Evolutionary conservation across 371 early-diverging fungal genomes (phyloP).

Genomic region (Rhizopus microsporus): DNA sequence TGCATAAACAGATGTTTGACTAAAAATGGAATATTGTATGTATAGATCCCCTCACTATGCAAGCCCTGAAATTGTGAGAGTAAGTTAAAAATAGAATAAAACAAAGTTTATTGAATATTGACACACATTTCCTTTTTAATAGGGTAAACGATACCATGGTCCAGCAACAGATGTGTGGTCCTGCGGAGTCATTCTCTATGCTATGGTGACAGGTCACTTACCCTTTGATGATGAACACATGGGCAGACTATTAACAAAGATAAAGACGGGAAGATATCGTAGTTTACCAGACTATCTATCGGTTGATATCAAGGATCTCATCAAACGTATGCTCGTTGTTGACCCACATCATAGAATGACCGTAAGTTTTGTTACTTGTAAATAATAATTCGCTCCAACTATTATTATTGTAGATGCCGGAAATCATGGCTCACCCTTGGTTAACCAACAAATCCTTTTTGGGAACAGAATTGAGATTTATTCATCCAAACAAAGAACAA

Average conservation of each 20-base stretch:
- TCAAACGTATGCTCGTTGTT: constrained; percentile 56
- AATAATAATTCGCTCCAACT: not conserved
- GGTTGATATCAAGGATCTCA: constrained; percentile 60
- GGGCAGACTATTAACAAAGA: constrained; percentile 67
- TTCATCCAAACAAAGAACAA: constrained; percentile 12
- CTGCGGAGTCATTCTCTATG: constrained; percentile 90
- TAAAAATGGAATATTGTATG: not conserved
- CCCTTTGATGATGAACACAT: constrained; percentile 95
- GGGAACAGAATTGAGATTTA: constrained; percentile 35
- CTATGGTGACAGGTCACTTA: constrained; percentile 83
- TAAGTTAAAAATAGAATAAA: constrained; percentile 14
- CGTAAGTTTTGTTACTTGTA: constrained; percentile 24
- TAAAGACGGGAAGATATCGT: constrained; percentile 55
- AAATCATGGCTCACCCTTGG: constrained; percentile 46
- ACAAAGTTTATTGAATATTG: constrained; percentile 37
- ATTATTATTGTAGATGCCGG: constrained; percentile 27
- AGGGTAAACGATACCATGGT: constrained; percentile 74
- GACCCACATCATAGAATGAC: constrained; percentile 56
- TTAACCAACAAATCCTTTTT: constrained; percentile 40
- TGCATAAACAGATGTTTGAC: not conserved
- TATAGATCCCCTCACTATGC: constrained; percentile 42
- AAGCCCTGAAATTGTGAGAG: constrained; percentile 40
- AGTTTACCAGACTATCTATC: constrained; percentile 64
- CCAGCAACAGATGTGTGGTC: constrained; percentile 91
- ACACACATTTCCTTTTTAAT: constrained; percentile 64